phyloP scores from a whole-genome alignment of 1,284 basidiomycete genomes.

The Ustilago trichophora region DNA sequence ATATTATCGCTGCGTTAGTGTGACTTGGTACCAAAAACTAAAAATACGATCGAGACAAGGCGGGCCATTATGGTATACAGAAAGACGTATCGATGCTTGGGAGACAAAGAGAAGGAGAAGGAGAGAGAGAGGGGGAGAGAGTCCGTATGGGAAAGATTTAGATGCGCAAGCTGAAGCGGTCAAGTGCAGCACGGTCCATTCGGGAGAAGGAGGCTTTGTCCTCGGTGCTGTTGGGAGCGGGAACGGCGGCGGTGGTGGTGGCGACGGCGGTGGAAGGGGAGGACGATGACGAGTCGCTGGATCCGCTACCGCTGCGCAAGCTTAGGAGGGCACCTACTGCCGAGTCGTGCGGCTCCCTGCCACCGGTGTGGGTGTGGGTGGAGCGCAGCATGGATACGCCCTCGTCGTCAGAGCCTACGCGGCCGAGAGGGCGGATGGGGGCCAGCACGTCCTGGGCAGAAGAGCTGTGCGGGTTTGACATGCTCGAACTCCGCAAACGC shows the following conservation, averaged over 20 bases:
- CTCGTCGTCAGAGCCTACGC: slow-evolving; percentile 36
- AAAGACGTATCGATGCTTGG: too few species aligned
- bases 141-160: background rate
- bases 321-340: slow-evolving; percentile 45
- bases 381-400: slow-evolving; percentile 37
- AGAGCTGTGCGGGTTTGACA: slow-evolving; percentile 15
- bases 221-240: slow-evolving; percentile 18
- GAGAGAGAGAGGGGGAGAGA: background rate
- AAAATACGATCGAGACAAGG: background rate
- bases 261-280: slow-evolving; percentile 11
- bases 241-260: slow-evolving; percentile 10
- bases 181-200: slow-evolving; percentile 38
- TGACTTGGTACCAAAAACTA: too few species aligned
- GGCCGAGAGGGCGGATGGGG: slow-evolving; percentile 23
- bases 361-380: slow-evolving; percentile 15
- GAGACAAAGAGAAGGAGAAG: background rate
- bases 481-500: slow-evolving; percentile 43
- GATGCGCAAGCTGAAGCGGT: slow-evolving; percentile 41
- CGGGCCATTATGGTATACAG: slow-evolving; percentile 9
- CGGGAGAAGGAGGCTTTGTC: slow-evolving; percentile 28
- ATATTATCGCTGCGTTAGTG: too few species aligned
- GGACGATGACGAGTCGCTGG: slow-evolving; percentile 16
- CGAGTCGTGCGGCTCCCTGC: slow-evolving; percentile 39
- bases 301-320: slow-evolving; percentile 37
- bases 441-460: slow-evolving; percentile 18